Base-by-base conservation (phyloP, 2,329 filamentous ascomycete species). In the Gaeumannomyces sp. region DNA sequence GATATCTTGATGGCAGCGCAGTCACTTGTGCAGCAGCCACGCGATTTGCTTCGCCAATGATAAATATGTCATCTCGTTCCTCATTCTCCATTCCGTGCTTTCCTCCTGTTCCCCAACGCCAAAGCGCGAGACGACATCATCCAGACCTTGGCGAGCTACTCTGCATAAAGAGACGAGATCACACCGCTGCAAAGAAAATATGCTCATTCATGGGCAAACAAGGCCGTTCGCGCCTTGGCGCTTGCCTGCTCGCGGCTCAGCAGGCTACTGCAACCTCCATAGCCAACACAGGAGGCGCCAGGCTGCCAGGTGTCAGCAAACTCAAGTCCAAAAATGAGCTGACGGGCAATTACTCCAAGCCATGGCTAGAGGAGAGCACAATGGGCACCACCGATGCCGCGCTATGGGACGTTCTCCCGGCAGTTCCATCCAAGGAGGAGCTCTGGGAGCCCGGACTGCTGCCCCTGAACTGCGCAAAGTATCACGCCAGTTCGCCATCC, bases 321-420 rank as follows among this genome's bases (percentile, higher is more conserved):
- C n/a, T 59, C 56, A 56, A 59, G n/a, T 3, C 29, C 7, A 25
- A 35, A 13, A 22, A 45, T 29, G 53, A 64, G 56, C 22, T 64
- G 19, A n/a, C 25, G 31, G 62, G 62, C n/a, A 13, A 10, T 8
- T 59, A 59, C 31, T 22, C 29, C 29, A 64, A 64, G 62, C 62
- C 56, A 2, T 38, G 33, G 29, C 14, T 50, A 6, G 14, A 59
- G 2, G n/a, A n/a, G 11, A 27, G 29, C 13, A 22, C 31, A 14
- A 22, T 45, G n/a, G 50, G 27, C 16, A 27, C 27, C 50, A 33
- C 60, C 25, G 62, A 33, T 2, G 62, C 28, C 14, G 62, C 56
- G 19, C 31, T 64, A 22, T 31, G 27, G 22, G 28, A 29, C 22
- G 56, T 59, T n/a, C 56, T 64, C 31, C 62, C 62, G 53, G 14